phyloP scores from a whole-genome alignment of 805 yeast genomes.

The Myxozyma vanderwaltii region DNA sequence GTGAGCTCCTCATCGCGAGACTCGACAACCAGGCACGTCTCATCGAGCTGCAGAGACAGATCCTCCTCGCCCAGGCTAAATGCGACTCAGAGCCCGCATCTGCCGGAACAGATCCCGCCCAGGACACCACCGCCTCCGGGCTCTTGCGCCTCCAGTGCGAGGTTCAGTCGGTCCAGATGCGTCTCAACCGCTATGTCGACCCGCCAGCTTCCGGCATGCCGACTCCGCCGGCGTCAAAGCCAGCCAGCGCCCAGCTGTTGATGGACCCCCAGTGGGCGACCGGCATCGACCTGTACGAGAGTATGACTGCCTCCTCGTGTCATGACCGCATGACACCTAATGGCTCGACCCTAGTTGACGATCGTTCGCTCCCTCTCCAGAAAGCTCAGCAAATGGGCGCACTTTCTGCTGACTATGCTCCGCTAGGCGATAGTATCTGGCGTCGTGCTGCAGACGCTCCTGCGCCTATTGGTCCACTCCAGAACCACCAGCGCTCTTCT shows the following conservation, averaged over 20 bases:
- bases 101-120: not conserved
- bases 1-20: conserved; percentile 16
- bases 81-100: not conserved
- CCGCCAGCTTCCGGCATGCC: not conserved
- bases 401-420: conserved; percentile 22
- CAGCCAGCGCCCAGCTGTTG: not conserved
- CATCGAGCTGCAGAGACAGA: conserved; percentile 27
- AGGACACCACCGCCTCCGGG: not conserved
- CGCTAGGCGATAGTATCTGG: conserved; percentile 28
- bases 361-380: not conserved
- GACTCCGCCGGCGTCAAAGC: conserved; percentile 2
- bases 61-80: conserved; percentile 19
- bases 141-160: conserved; percentile 16
- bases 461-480: not conserved
- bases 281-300: not conserved
- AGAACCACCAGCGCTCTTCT: conserved; percentile 2
- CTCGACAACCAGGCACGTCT: conserved; percentile 28
- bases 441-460: conserved; percentile 1
- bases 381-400: not conserved
- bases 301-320: not conserved
- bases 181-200: conserved; percentile 9
- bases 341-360: conserved; percentile 2
- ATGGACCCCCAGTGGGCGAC: not conserved
- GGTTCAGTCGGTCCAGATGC: conserved; percentile 18
- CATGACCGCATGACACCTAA: conserved; percentile 3